Evolutionary conservation across 176 grass and related monocot species (phyloP).

Genomic region (Raddia distichophylla): DNA sequence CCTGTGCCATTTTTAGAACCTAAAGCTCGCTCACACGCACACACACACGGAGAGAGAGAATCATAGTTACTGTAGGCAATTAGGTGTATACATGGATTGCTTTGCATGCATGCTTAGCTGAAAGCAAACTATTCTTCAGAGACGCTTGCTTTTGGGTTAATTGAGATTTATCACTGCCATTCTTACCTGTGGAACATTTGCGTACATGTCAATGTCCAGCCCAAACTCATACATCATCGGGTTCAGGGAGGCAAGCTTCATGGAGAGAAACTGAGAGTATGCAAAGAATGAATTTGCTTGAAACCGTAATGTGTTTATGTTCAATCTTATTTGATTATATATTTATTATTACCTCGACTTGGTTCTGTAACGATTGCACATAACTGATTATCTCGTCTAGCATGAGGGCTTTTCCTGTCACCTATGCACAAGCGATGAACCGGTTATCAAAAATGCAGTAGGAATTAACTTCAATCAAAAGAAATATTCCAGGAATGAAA

Average conservation of each 20-base stretch:
- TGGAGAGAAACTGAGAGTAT: constrained; percentile 38
- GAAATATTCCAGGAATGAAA: background rate
- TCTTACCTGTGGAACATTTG: constrained; percentile 28
- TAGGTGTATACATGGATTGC: background rate
- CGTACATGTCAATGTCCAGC: constrained; percentile 14
- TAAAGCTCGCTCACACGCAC: background rate
- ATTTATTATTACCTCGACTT: constrained; percentile 41
- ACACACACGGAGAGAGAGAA: background rate
- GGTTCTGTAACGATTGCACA: constrained; percentile 42
- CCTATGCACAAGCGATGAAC: background rate
- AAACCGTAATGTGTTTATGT: background rate
- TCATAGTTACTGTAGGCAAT: background rate
- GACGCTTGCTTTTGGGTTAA: background rate
- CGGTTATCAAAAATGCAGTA: background rate
- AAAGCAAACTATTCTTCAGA: background rate
- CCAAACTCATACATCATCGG: constrained; percentile 23
- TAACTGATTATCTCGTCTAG: constrained; percentile 39
- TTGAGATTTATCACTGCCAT: background rate
- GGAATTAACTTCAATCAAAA: background rate
- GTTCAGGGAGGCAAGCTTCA: constrained; percentile 39
- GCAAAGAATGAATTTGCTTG: background rate
- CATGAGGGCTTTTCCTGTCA: constrained; percentile 28
- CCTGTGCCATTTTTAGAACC: background rate
- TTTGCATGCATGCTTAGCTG: background rate
- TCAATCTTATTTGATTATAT: background rate